Base-by-base conservation (phyloP, 2,329 filamentous ascomycete genomes). In the Neocucurbitaria cava region DNA sequence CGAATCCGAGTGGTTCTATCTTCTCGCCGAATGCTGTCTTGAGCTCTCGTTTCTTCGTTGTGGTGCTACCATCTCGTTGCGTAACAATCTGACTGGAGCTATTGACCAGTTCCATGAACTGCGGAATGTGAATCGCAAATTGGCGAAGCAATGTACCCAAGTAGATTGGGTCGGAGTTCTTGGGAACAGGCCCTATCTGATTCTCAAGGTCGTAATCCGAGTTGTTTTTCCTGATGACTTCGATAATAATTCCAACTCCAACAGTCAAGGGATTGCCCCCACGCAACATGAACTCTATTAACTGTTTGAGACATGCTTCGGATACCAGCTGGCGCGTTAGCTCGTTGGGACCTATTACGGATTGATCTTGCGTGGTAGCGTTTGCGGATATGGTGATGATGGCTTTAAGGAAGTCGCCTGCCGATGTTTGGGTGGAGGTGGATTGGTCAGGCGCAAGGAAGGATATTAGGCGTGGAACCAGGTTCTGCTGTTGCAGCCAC, bases 321-420 rank as follows among this genome's bases (percentile, higher is more conserved):
- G 95, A 98, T 1, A 99, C 95, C 3, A 99, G 84, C 77, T 99
- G 92, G 36, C 95, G 88, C 5, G 95, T 99, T 45, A 99, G 85
- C 72, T 96, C 95, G 74, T 99, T 99, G 3, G 95, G 95, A 3
- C 95, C 95, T 72, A 99, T 98, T 69, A 96, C 97, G n/a, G 94
- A 95, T 73, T 97, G 93, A 70, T 99, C 95, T 70, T 97, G 96
- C 66, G 96, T 95, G 1, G 94, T 97, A 3, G 95, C 95, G 71
- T 99, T 99, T 56, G 95, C 95, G 1, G 95, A 98, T 54, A 99
- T 97, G 23, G 95, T 99, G 64, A 99, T 98, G 72, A 99, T 97
- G 38, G 95, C 95, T 76, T 99, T 99, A 68, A 99, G 85, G 65
- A 99, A 99, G 73, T 99, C 95, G 39, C 95, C 95, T 0, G 95